Evolutionary conservation across 2,329 filamentous ascomycete species (phyloP).

Genomic region (Colletotrichum chrysophilum): DNA sequence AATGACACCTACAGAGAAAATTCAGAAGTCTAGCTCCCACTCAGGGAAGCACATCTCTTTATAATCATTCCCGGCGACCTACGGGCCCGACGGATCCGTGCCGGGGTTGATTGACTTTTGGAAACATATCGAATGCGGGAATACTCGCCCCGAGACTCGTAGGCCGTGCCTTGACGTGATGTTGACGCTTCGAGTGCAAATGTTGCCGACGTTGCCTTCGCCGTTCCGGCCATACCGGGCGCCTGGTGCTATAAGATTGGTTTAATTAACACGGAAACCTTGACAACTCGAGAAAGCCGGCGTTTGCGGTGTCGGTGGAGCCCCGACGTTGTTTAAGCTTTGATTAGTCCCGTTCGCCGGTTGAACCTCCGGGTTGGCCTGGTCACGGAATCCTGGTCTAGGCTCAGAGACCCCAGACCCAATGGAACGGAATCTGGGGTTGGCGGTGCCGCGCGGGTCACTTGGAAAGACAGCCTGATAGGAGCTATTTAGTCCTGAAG

Average conservation of each 20-base stretch:
- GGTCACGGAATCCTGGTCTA: background rate
- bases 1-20: background rate
- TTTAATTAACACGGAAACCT: background rate
- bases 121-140: background rate
- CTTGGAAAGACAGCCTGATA: background rate
- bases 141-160: background rate
- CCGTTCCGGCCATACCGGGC: background rate
- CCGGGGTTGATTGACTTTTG: background rate
- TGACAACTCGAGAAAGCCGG: background rate
- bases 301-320: background rate
- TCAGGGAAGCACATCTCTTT: background rate
- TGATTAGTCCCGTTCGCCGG: background rate
- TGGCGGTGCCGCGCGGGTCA: background rate
- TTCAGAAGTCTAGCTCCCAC: accelerated
- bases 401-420: background rate
- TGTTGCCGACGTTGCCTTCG: background rate
- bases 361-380: background rate
- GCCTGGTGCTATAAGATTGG: background rate
- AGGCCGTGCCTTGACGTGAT: background rate
- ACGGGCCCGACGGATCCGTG: background rate
- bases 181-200: background rate
- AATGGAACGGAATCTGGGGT: background rate
- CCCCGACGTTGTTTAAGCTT: background rate
- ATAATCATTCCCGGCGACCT: background rate
- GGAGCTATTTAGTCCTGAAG: accelerated